Base-by-base conservation (phyloP, 2,329 filamentous ascomycete species). In the Exophiala aquamarina region DNA sequence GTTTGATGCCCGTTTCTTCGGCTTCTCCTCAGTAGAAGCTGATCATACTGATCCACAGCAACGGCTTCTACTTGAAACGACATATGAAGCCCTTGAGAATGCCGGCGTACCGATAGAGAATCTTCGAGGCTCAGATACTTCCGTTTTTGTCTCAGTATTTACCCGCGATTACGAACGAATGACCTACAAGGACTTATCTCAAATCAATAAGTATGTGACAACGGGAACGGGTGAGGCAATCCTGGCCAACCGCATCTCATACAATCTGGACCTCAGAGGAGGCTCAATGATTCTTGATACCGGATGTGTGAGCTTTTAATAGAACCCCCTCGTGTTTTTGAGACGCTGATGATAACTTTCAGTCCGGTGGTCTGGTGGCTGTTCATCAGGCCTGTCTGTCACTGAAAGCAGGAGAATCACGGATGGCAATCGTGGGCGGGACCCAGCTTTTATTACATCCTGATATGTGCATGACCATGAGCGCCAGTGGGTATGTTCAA, bases 321-420 rank as follows among this genome's bases (percentile, higher is more conserved):
- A 26, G 11, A 11, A 11, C 11, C 11, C 23, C 6, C 23, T 26
- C 23, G 23, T 11, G 11, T 6, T 6, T 6, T 26, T 6, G 11
- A 11, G 6, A 11, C 23, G 11, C 23, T 6, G 23, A 6, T 26
- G 23, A 26, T 11, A 26, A 26, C 23, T 6, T 11, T 26, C 6
- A 26, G 23, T 26, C 23, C 11, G 23, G 23, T 26, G 11, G 23
- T 11, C 23, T 26, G 23, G 73, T 80, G 3, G 74, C 75, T 0
- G 67, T 82, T 3, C 75, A 82, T 54, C 62, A 77, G 28, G 79
- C 76, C 2, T 73, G 72, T n/a, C 73, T 77, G 41, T 74, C 71
- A 18, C 62, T 82, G 1, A 64, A 70, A 7, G 64, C 57, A 17
- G 69, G 71, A 3, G 74, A 80, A 36, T 67, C 69, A 0, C 67